phyloP scores from a whole-genome alignment of 2,329 filamentous ascomycete species.

The Celoporthe dispersa region DNA sequence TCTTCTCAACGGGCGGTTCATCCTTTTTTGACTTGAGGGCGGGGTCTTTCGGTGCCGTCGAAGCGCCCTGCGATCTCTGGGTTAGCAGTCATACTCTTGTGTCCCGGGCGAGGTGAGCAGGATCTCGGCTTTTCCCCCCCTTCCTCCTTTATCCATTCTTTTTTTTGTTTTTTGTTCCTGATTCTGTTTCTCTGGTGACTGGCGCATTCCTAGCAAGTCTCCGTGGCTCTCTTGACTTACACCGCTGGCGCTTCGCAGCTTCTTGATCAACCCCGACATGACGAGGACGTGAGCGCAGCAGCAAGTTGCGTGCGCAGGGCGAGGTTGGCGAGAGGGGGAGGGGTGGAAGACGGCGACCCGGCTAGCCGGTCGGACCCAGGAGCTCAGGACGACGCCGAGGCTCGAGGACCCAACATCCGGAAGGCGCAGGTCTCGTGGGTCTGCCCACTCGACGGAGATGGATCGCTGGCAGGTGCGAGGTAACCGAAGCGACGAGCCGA shows the following conservation, averaged over 20 bases:
- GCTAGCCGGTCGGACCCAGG: slow-evolving; percentile 25
- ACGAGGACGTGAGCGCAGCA: slow-evolving; percentile 6
- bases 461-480: neutral
- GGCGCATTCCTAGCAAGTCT: slow-evolving; percentile 16
- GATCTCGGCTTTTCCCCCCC: neutral
- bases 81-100: slow-evolving; percentile 23
- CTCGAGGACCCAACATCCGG: slow-evolving; percentile 28
- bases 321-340: slow-evolving; percentile 7
- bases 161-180: neutral
- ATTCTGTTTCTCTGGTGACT: slow-evolving; percentile 5
- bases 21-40: slow-evolving; percentile 56
- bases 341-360: slow-evolving; percentile 24
- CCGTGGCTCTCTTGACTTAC: slow-evolving; percentile 47
- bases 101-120: slow-evolving; percentile 19
- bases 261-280: slow-evolving; percentile 65
- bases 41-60: slow-evolving; percentile 47
- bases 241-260: slow-evolving; percentile 59
- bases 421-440: slow-evolving; percentile 21
- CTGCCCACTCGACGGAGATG: slow-evolving; percentile 14
- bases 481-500: neutral
- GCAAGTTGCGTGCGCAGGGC: slow-evolving; percentile 1
- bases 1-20: slow-evolving; percentile 61
- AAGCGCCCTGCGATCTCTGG: slow-evolving; percentile 44
- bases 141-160: too few species aligned
- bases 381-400: slow-evolving; percentile 23